These are phyloP conservation scores for Pelargonium citronellum DNA, from an alignment of 441 rosid genomes.

Conservation along the genomic window DNA sequence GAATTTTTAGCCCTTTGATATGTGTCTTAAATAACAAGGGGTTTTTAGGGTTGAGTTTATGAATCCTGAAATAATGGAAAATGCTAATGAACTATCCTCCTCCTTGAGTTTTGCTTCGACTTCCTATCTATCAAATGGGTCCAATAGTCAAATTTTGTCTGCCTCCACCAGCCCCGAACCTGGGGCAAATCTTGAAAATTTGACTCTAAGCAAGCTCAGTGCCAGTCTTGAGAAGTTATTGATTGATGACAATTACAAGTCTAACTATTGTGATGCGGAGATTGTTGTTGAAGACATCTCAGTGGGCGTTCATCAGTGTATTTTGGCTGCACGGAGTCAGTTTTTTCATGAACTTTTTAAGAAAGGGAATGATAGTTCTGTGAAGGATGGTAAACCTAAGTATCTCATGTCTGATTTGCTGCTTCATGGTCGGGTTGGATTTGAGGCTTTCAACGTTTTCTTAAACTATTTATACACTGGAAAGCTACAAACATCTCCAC, in stretches of 20 bases:
- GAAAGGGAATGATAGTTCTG: slow-evolving; percentile 2
- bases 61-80: slow-evolving; percentile 18
- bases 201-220: slow-evolving; percentile 33
- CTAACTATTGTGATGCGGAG: slow-evolving; percentile 29
- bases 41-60: neutral
- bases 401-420: slow-evolving; percentile 22
- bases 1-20: neutral
- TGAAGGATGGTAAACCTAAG: slow-evolving; percentile 24
- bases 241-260: slow-evolving; percentile 14
- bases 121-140: slow-evolving; percentile 23
- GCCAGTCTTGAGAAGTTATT: slow-evolving; percentile 26
- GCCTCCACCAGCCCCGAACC: slow-evolving; percentile 15
- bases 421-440: slow-evolving; percentile 30
- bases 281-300: slow-evolving; percentile 26
- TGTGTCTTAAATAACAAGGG: neutral
- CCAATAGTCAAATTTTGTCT: slow-evolving; percentile 6
- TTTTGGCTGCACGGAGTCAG: slow-evolving; percentile 30
- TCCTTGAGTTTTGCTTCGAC: slow-evolving; percentile 28
- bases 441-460: slow-evolving; percentile 29
- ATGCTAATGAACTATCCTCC: slow-evolving; percentile 22
- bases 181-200: slow-evolving; percentile 19
- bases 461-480: slow-evolving; percentile 33
- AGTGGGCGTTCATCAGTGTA: slow-evolving; percentile 31
- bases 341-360: slow-evolving; percentile 29
- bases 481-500: slow-evolving; percentile 23